phyloP scores from a whole-genome alignment of 2,329 filamentous ascomycete species.

The Didymella lethalis region DNA sequence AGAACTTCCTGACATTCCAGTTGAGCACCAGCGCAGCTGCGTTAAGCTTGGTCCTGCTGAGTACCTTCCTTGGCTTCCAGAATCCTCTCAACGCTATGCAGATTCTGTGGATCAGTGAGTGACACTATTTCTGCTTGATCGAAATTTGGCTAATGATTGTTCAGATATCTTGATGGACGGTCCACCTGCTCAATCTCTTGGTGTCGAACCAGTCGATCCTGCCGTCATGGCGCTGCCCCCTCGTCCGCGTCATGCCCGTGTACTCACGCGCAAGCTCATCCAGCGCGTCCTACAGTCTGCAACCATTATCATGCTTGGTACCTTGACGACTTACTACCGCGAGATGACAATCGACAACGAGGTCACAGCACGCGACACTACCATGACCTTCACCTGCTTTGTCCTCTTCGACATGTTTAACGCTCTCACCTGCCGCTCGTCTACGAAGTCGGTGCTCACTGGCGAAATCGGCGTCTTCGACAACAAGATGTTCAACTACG shows the following conservation, averaged over 20 bases:
- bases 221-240: constrained; percentile 93
- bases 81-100: constrained; percentile 99
- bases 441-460: constrained; percentile 84
- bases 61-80: constrained; percentile 90
- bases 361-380: constrained; percentile 92
- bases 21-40: constrained; percentile 96
- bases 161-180: constrained; percentile 99
- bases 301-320: constrained; percentile 88
- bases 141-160: background rate
- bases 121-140: background rate
- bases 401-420: constrained; percentile 99
- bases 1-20: constrained; percentile 99
- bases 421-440: constrained; percentile 88
- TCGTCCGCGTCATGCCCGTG: constrained; percentile 83
- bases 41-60: constrained; percentile 87
- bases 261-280: constrained; percentile 85
- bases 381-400: constrained; percentile 99
- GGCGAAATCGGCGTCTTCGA: constrained; percentile 84
- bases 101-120: constrained; percentile 98
- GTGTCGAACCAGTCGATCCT: constrained; percentile 92
- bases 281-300: constrained; percentile 87
- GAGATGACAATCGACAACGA: constrained; percentile 87
- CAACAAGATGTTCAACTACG: constrained; percentile 96
- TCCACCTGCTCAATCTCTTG: constrained; percentile 93
- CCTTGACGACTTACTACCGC: constrained; percentile 86